Conservation (phyloP, 2,329 filamentous ascomycete species). For the Aspergillus udagawae region DNA sequence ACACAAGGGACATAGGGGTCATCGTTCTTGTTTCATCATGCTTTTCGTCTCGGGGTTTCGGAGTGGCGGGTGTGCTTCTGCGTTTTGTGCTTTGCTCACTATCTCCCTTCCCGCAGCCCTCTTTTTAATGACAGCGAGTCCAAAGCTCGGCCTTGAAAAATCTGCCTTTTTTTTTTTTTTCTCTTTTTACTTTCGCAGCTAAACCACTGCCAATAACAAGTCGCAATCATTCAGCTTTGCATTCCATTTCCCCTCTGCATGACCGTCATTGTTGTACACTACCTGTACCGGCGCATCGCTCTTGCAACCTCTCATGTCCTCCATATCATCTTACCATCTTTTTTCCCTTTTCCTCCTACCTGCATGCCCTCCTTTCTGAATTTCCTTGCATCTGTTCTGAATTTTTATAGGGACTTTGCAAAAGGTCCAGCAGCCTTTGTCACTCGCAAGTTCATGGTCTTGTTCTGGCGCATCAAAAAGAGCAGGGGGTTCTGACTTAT, state of each 20-base stretch:
- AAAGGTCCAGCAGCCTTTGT: constrained; percentile 11
- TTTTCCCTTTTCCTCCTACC: constrained; percentile 16
- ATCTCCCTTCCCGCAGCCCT: constrained; percentile 20
- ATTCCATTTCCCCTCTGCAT: constrained; percentile 26
- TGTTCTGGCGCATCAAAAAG: constrained; percentile 33
- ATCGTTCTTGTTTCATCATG: constrained; percentile 21
- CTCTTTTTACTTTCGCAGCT: constrained; percentile 18
- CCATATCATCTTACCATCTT: constrained; percentile 14
- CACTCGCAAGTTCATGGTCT: constrained; percentile 19
- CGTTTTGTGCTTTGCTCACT: constrained; percentile 12
- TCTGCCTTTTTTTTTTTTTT: not conserved
- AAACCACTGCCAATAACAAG: constrained; percentile 18
- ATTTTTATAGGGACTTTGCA: not conserved
- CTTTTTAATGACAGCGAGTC: constrained; percentile 23
- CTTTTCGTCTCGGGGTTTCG: constrained; percentile 17
- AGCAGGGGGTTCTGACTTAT: constrained; percentile 28
- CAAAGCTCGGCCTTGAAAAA: constrained; percentile 19
- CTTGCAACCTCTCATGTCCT: constrained; percentile 12
- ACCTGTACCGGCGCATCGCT: constrained; percentile 22
- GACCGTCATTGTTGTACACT: constrained; percentile 32
- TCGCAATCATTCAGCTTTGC: constrained; percentile 18
- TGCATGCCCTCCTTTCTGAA: constrained; percentile 19
- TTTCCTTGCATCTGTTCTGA: constrained; percentile 5
- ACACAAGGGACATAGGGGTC: constrained; percentile 36
- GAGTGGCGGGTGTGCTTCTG: constrained; percentile 26